Base-by-base conservation (phyloP, 148 eudicot species). In the Chenopodium album region DNA sequence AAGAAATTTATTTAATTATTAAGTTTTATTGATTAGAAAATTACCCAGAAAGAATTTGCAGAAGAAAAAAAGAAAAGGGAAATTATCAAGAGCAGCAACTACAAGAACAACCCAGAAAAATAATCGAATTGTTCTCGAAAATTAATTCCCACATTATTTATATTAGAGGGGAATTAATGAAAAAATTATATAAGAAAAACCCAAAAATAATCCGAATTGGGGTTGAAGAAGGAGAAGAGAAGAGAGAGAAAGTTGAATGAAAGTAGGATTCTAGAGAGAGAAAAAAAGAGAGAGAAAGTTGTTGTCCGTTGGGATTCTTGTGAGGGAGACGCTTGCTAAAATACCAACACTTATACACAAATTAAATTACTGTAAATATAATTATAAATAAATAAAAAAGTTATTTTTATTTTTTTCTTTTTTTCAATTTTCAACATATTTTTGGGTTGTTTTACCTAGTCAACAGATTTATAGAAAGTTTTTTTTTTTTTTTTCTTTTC, bases 221-320 rank as follows among this genome's bases (percentile, higher is more conserved):
- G 59, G 76, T 19, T 62, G 9, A 26, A 62, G 66, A 62, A 62
- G 26, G 26, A 6, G 72, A 68, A n/a, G 29, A 28, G 73, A 64
- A n/a, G 29, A 28, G 73, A 64, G 76, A 70, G 64, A 64, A 54
- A 76, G 71, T 44, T 4, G 44, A 31, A 37, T 22, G 67, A 52
- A 52, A 78, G 86, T 83, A 77, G 78, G 84, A 86, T 80, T 83
- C 84, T 75, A 67, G 76, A 79, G 50, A 22, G 77, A 28, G 78
- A 72, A 28, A 37, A 3, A 3, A 4, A 28, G 10, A 60, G 62
- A 79, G 71, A 75, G 26, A 44, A 46, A 46, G 82, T 73, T 77
- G 81, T 85, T 73, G 84, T 74, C 78, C 75, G 82, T 85, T 81
- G 59, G 87, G 84, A 85, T 77, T 85, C 87, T 71, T 37, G 78